Evolutionary conservation across 106 monocot genomes (phyloP).

Genomic region (Phalaenopsis equestris): DNA sequence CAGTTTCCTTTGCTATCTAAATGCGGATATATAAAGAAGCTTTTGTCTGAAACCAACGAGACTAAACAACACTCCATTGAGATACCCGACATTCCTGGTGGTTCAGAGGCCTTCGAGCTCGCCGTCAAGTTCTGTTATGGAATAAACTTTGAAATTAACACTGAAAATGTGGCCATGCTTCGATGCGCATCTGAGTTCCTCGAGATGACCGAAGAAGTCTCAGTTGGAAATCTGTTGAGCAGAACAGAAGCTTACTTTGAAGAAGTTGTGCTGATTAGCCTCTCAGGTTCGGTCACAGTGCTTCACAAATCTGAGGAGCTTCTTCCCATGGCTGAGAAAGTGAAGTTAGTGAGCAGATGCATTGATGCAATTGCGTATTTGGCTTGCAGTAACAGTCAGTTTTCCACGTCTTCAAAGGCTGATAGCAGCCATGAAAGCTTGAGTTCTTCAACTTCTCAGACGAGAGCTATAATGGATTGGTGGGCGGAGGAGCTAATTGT

Average conservation of each 20-base stretch:
- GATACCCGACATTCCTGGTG: conserved; percentile 59
- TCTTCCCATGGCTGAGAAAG: conserved; percentile 52
- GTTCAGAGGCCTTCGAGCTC: conserved; percentile 64
- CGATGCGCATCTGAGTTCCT: conserved; percentile 73
- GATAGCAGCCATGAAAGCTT: conserved; percentile 16
- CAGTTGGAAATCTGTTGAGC: conserved; percentile 45
- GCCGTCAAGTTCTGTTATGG: conserved; percentile 69
- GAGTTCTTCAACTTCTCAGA: conserved; percentile 7
- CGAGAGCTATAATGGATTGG: conserved; percentile 50
- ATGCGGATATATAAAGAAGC: conserved; percentile 54
- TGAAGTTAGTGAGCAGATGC: conserved; percentile 63
- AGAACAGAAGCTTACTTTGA: conserved; percentile 47
- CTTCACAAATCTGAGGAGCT: conserved; percentile 59
- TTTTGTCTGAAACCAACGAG: conserved; percentile 27
- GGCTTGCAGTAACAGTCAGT: conserved; percentile 39
- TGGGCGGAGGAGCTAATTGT: conserved; percentile 71
- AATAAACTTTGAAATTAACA: conserved; percentile 42
- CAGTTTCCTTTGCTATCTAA: conserved; percentile 68
- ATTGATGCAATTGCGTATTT: conserved; percentile 55
- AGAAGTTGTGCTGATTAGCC: conserved; percentile 42
- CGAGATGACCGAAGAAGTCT: conserved; percentile 78
- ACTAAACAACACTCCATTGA: conserved; percentile 26
- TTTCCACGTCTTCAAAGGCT: conserved; percentile 9
- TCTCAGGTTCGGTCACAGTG: conserved; percentile 46
- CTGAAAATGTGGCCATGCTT: conserved; percentile 56